A percentile compares a stretch with the other conserved stretches of the same genome.
phyloP scores from a whole-genome alignment of 2,329 filamentous ascomycete species.

The Aureobasidium vineae region DNA sequence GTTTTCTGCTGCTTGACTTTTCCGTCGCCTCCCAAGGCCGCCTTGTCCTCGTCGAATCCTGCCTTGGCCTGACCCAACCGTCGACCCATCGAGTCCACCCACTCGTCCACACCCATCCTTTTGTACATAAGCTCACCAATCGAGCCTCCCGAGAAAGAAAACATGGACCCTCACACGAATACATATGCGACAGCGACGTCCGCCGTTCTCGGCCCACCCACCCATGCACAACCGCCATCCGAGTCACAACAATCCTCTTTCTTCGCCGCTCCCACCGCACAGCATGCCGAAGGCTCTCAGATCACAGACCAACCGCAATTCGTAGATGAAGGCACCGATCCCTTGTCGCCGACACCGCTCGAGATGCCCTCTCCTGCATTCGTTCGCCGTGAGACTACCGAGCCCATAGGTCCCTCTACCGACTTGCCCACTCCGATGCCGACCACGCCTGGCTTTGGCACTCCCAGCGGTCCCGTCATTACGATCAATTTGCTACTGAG shows the following conservation, averaged over 20 bases:
- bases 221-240: not conserved
- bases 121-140: not conserved
- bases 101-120: not conserved
- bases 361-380: slow-evolving; percentile 31
- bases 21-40: not conserved
- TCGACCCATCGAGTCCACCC: not conserved
- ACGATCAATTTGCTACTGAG: slow-evolving; percentile 76
- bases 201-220: not conserved
- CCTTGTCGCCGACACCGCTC: slow-evolving; percentile 20
- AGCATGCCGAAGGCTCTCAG: not conserved
- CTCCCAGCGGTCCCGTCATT: slow-evolving; percentile 51
- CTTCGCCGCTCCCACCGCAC: not conserved
- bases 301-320: not conserved
- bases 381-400: slow-evolving; percentile 42
- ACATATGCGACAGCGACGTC: not conserved
- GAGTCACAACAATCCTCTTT: not conserved
- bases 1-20: slow-evolving; percentile 1
- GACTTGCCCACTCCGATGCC: slow-evolving; percentile 43
- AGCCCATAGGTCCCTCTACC: slow-evolving; percentile 50
- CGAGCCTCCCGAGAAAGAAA: not conserved
- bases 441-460: slow-evolving; percentile 35
- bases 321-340: slow-evolving; percentile 14
- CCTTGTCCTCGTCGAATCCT: not conserved
- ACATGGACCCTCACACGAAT: not conserved
- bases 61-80: not conserved